Conservation (phyloP, 352 stramenopile genomes). For the Blastocystis sp. region DNA sequence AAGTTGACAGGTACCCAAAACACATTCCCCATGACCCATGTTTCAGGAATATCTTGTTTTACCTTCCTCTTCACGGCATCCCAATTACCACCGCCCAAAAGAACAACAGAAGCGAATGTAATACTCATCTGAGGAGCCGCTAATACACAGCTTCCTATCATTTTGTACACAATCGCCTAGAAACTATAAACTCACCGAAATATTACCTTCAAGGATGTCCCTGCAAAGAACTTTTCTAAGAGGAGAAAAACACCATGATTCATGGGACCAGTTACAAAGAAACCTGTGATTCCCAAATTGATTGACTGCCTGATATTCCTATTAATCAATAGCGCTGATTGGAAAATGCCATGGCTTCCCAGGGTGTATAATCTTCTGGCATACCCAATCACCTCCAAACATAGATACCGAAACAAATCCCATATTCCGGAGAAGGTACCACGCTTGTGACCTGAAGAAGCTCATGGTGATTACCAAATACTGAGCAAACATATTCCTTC, state of each 20-base stretch:
- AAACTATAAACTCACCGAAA: background rate
- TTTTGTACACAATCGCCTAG: slow-evolving; percentile 48
- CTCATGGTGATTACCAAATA: slow-evolving; percentile 10
- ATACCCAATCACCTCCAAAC: slow-evolving; percentile 38
- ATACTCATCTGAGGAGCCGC: slow-evolving; percentile 64
- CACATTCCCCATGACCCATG: slow-evolving; percentile 44
- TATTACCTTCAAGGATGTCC: slow-evolving; percentile 34
- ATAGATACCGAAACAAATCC: slow-evolving; percentile 50
- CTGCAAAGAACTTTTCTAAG: slow-evolving; percentile 53
- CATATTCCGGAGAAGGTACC: slow-evolving; percentile 56
- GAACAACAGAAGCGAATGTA: slow-evolving; percentile 52
- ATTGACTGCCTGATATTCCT: slow-evolving; percentile 54
- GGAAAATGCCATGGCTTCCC: slow-evolving; percentile 16
- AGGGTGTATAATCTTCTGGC: slow-evolving; percentile 53
- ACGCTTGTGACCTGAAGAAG: slow-evolving; percentile 49
- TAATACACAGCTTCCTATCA: slow-evolving; percentile 43
- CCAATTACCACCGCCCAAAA: slow-evolving; percentile 1
- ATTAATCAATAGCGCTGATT: background rate
- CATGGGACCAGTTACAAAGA: slow-evolving; percentile 59
- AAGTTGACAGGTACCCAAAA: slow-evolving; percentile 63
- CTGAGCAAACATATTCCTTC: background rate
- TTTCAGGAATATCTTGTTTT: slow-evolving; percentile 50
- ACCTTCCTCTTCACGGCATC: slow-evolving; percentile 61
- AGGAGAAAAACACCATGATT: slow-evolving; percentile 57
- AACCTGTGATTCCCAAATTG: slow-evolving; percentile 63